phyloP scores from a whole-genome alignment of 2,329 filamentous ascomycete species.

The Penicillium sp. region DNA sequence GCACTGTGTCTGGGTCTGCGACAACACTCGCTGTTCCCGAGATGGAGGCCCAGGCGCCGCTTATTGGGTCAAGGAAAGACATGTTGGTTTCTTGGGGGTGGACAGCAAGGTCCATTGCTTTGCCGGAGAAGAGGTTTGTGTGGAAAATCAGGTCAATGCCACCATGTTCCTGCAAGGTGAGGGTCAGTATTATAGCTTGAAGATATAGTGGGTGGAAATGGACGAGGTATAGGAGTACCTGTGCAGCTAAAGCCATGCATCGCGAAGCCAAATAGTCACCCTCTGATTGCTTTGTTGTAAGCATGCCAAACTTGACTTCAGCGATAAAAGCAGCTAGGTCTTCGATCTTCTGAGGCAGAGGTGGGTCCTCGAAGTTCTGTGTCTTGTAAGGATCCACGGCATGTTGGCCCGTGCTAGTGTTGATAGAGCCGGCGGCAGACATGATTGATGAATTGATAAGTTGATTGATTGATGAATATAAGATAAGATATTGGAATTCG shows the following conservation, averaged over 20 bases:
- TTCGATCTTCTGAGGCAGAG: slow-evolving; percentile 72
- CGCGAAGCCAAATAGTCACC: slow-evolving; percentile 72
- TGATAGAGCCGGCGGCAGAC: slow-evolving; percentile 44
- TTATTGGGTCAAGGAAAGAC: slow-evolving; percentile 69
- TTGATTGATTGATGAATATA: not conserved
- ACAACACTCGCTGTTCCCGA: slow-evolving; percentile 71
- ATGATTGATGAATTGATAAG: slow-evolving; percentile 21
- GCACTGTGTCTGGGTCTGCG: slow-evolving; percentile 66
- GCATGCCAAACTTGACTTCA: slow-evolving; percentile 79
- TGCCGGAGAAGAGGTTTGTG: slow-evolving; percentile 86
- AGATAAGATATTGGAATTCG: not conserved
- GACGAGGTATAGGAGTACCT: slow-evolving; percentile 51
- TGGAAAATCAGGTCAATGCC: slow-evolving; percentile 85
- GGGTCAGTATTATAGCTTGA: not conserved
- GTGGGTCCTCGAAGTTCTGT: slow-evolving; percentile 70
- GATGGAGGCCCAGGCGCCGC: slow-evolving; percentile 83
- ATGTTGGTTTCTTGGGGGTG: slow-evolving; percentile 76
- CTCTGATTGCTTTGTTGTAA: slow-evolving; percentile 70
- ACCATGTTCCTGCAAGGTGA: slow-evolving; percentile 62
- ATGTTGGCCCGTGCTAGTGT: slow-evolving; percentile 62
- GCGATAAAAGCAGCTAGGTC: slow-evolving; percentile 71
- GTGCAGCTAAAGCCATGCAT: slow-evolving; percentile 81
- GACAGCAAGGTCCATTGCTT: slow-evolving; percentile 74
- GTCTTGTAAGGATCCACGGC: slow-evolving; percentile 77
- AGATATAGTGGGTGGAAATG: not conserved